Conservation (phyloP, 805 yeast species). For the Candida multigemmis region DNA sequence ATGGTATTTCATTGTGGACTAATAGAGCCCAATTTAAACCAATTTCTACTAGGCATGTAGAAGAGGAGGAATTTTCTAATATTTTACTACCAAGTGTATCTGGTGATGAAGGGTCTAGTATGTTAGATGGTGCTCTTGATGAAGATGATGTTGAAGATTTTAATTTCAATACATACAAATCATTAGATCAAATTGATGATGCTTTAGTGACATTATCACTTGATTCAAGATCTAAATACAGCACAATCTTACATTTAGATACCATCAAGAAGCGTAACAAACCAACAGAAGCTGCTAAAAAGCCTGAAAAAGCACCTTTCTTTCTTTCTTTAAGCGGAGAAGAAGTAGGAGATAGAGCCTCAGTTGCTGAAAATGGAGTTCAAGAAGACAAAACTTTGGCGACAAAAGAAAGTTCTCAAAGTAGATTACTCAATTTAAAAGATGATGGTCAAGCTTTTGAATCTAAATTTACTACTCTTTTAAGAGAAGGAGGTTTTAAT, state of each 20-base stretch:
- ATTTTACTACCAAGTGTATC: constrained; percentile 66
- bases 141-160: constrained; percentile 16
- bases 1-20: constrained; percentile 90
- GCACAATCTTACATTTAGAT: constrained; percentile 73
- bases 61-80: constrained; percentile 61
- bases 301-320: constrained; percentile 72
- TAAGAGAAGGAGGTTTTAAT: constrained; percentile 42
- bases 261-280: constrained; percentile 79
- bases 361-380: constrained; percentile 29
- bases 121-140: constrained; percentile 73
- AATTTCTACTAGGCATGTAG: constrained; percentile 65
- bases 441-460: constrained; percentile 43
- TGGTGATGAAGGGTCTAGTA: constrained; percentile 65
- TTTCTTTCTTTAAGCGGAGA: constrained; percentile 64
- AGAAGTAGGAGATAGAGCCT: constrained; percentile 63
- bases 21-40: constrained; percentile 78
- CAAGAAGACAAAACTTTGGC: constrained; percentile 5
- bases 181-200: constrained; percentile 54
- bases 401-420: constrained; percentile 12
- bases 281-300: constrained; percentile 83
- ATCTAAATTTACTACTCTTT: constrained; percentile 57
- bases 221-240: constrained; percentile 72
- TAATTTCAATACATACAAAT: constrained; percentile 32
- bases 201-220: constrained; percentile 64
- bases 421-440: constrained; percentile 24